These are phyloP conservation scores for Aspergillus heteromorphus DNA, from an alignment of 495 filamentous ascomycete species.

Conservation along the genomic window DNA sequence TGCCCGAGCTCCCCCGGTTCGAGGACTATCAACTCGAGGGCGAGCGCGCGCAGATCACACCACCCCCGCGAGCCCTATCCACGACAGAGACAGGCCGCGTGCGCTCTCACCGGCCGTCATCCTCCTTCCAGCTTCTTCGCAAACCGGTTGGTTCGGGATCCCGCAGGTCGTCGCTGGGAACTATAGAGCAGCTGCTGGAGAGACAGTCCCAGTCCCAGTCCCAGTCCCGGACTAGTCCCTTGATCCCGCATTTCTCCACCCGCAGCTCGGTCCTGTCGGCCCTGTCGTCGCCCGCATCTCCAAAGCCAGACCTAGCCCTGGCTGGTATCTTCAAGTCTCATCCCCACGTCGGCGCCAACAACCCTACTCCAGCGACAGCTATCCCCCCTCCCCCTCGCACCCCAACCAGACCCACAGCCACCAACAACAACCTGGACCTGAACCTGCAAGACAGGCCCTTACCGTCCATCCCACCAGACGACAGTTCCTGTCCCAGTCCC, in stretches of 20 bases:
- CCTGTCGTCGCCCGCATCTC: conserved; percentile 7
- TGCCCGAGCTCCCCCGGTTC: conserved; percentile 55
- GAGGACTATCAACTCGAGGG: conserved; percentile 27
- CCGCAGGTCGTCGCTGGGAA: conserved; percentile 26
- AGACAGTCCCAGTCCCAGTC: neutral
- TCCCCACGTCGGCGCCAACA: neutral
- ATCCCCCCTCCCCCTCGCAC: conserved; percentile 5
- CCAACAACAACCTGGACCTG: too few relatives aligned
- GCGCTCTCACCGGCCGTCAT: conserved; percentile 24
- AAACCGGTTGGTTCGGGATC: conserved; percentile 39
- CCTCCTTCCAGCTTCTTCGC: conserved; percentile 30
- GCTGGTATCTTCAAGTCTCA: neutral
- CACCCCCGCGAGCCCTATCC: conserved; percentile 27
- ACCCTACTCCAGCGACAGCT: neutral
- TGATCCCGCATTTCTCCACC: conserved; percentile 41
- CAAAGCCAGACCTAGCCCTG: conserved; percentile 11
- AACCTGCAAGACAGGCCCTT: conserved; percentile 20
- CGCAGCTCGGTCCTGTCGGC: conserved; percentile 11
- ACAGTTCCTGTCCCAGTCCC: neutral
- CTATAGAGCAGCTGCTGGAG: conserved; percentile 24
- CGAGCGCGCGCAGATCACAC: conserved; percentile 15
- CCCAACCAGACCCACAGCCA: conserved; percentile 4
- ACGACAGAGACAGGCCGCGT: conserved; percentile 15
- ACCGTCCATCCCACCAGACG: conserved; percentile 5
- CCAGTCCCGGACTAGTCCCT: conserved; percentile 18